Conservation (phyloP, 768 basidiomycete genomes). For the Podaxis sp. region DNA sequence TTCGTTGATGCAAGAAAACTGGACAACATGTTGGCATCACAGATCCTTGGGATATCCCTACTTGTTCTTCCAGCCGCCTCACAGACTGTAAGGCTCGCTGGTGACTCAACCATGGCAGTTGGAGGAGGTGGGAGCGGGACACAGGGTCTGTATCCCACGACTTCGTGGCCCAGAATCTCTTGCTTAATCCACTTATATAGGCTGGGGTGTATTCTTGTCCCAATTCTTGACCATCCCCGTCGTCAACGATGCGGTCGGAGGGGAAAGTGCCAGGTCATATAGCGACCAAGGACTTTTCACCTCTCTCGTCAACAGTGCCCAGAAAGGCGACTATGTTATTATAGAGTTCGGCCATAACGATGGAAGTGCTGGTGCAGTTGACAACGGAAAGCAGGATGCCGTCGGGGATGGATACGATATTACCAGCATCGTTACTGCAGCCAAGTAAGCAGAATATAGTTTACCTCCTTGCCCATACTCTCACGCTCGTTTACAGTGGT, state of each 20-base stretch:
- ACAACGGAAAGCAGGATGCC: constrained; percentile 44
- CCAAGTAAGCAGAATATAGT: constrained; percentile 27
- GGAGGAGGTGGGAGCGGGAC: constrained; percentile 29
- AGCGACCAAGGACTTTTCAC: constrained; percentile 48
- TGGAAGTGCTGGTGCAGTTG: constrained; percentile 33
- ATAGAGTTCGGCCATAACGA: constrained; percentile 54
- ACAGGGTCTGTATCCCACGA: neutral
- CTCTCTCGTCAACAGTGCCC: constrained; percentile 36
- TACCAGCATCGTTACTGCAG: constrained; percentile 33
- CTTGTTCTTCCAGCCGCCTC: neutral
- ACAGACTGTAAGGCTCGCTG: constrained; percentile 42
- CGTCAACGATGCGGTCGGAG: constrained; percentile 46
- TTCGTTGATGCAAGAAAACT: neutral
- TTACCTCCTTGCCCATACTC: neutral
- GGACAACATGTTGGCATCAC: neutral
- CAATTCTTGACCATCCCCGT: constrained; percentile 43
- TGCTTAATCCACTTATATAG: constrained; percentile 21
- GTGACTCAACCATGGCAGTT: constrained; percentile 45
- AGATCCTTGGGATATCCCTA: neutral
- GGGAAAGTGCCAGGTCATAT: constrained; percentile 45
- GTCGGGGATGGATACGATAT: constrained; percentile 38
- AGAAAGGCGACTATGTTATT: constrained; percentile 42
- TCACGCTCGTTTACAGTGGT: constrained; percentile 29
- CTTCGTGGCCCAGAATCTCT: neutral
- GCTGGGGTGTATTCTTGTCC: constrained; percentile 45